These are phyloP conservation scores for Saksenaea vasiformis DNA, from an alignment of 371 early-diverging fungal species.

Conservation along the genomic window DNA sequence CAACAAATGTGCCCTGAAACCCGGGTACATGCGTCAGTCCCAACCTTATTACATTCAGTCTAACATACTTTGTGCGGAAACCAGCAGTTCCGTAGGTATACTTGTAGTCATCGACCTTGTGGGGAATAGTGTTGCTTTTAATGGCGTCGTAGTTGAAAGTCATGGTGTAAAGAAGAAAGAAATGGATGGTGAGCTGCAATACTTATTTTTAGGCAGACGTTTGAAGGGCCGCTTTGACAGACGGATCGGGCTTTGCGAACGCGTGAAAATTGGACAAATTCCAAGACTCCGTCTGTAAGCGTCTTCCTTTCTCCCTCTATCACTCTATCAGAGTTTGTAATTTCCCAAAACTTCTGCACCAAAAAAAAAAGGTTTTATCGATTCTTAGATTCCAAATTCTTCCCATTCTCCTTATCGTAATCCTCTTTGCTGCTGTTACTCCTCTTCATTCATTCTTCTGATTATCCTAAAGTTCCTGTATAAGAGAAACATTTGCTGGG, in stretches of 20 bases:
- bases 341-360: too few relatives aligned
- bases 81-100: constrained; percentile 97
- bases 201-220: neutral
- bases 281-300: too few relatives aligned
- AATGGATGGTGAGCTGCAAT: neutral
- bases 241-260: neutral
- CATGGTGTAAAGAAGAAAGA: constrained; percentile 1
- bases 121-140: constrained; percentile 35
- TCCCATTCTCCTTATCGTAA: too few relatives aligned
- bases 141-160: constrained; percentile 34
- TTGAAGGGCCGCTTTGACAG: constrained; percentile 5
- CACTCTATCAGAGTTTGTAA: too few relatives aligned
- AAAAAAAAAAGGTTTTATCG: too few relatives aligned
- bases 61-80: constrained; percentile 86
- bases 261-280: neutral
- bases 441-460: too few relatives aligned
- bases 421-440: too few relatives aligned
- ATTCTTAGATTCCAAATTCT: too few relatives aligned
- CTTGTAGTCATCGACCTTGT: constrained; percentile 32
- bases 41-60: neutral
- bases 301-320: too few relatives aligned
- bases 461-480: too few relatives aligned
- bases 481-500: too few relatives aligned
- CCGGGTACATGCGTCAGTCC: constrained; percentile 5
- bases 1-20: constrained; percentile 74